These are phyloP conservation scores for Lasiosphaeria miniovina DNA, from an alignment of 495 filamentous ascomycete genomes.

Conservation along the genomic window DNA sequence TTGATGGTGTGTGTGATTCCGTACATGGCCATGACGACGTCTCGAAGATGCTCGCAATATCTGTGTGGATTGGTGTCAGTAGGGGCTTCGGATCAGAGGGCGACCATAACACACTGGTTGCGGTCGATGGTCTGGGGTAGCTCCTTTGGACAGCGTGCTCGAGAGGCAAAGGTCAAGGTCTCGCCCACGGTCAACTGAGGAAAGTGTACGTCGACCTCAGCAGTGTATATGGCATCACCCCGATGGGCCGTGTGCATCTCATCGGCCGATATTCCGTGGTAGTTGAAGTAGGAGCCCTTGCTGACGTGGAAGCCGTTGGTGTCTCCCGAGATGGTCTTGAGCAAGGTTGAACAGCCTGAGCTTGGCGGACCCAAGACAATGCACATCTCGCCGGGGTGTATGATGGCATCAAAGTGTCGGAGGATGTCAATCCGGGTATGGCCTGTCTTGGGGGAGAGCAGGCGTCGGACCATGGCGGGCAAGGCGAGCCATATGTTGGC, in stretches of 20 bases:
- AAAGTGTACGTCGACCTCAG: slow-evolving; percentile 78
- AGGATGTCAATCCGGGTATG: slow-evolving; percentile 66
- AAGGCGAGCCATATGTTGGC: slow-evolving; percentile 60
- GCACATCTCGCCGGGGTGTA: slow-evolving; percentile 73
- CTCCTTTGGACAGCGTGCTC: slow-evolving; percentile 62
- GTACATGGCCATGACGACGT: slow-evolving; percentile 77
- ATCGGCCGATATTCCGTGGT: slow-evolving; percentile 61
- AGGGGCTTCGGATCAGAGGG: neutral
- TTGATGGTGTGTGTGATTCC: slow-evolving; percentile 72
- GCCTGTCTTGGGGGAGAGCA: slow-evolving; percentile 50
- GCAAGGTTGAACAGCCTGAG: slow-evolving; percentile 72
- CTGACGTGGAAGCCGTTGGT: slow-evolving; percentile 71
- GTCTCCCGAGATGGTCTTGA: slow-evolving; percentile 77
- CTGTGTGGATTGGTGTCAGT: slow-evolving; percentile 36
- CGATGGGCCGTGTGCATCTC: slow-evolving; percentile 66
- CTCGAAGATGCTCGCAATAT: slow-evolving; percentile 64
- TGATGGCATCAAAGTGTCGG: slow-evolving; percentile 69
- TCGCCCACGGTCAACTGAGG: slow-evolving; percentile 78
- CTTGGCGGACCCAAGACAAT: slow-evolving; percentile 77
- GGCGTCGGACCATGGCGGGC: slow-evolving; percentile 42
- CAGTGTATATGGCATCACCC: slow-evolving; percentile 77
- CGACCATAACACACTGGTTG: neutral
- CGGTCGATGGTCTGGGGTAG: slow-evolving; percentile 55
- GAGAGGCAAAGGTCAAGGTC: slow-evolving; percentile 72
- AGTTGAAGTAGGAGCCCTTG: slow-evolving; percentile 65